Evolutionary conservation across 352 stramenopile species (phyloP).

Genomic region (Globisporangium canariense): DNA sequence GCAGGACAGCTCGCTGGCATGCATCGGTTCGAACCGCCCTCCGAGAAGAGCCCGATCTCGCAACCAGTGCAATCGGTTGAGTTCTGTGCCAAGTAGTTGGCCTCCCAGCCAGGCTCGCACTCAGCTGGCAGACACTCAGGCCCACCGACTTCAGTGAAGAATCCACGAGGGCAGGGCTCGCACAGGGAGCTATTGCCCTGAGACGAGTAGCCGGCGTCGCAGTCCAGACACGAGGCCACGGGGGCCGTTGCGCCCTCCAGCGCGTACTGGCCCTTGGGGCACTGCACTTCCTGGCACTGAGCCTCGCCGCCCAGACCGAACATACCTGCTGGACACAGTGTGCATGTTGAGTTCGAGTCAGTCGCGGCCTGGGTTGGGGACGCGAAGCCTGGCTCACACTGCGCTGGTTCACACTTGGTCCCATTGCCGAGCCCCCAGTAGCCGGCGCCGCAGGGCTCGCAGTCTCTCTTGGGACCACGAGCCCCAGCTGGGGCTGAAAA

Average conservation of each 20-base stretch:
- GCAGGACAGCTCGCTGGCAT: slow-evolving; percentile 32
- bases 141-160: slow-evolving; percentile 23
- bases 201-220: slow-evolving; percentile 31
- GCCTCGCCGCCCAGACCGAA: slow-evolving; percentile 29
- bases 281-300: slow-evolving; percentile 35
- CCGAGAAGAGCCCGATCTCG: slow-evolving; percentile 37
- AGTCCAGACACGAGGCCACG: slow-evolving; percentile 25
- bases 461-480: slow-evolving; percentile 33
- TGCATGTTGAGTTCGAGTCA: slow-evolving; percentile 30
- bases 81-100: slow-evolving; percentile 33
- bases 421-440: slow-evolving; percentile 33
- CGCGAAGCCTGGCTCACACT: slow-evolving; percentile 28
- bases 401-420: slow-evolving; percentile 21
- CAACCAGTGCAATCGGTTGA: slow-evolving; percentile 42
- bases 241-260: slow-evolving; percentile 27
- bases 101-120: slow-evolving; percentile 37
- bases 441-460: slow-evolving; percentile 31
- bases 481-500: slow-evolving; percentile 26
- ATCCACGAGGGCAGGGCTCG: slow-evolving; percentile 27
- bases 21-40: slow-evolving; percentile 29
- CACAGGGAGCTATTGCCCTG: slow-evolving; percentile 34
- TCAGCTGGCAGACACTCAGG: slow-evolving; percentile 26
- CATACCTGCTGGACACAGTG: slow-evolving; percentile 25
- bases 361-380: slow-evolving; percentile 22
- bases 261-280: slow-evolving; percentile 24